phyloP scores from a whole-genome alignment of 495 filamentous ascomycete species.

The Letharia lupina region DNA sequence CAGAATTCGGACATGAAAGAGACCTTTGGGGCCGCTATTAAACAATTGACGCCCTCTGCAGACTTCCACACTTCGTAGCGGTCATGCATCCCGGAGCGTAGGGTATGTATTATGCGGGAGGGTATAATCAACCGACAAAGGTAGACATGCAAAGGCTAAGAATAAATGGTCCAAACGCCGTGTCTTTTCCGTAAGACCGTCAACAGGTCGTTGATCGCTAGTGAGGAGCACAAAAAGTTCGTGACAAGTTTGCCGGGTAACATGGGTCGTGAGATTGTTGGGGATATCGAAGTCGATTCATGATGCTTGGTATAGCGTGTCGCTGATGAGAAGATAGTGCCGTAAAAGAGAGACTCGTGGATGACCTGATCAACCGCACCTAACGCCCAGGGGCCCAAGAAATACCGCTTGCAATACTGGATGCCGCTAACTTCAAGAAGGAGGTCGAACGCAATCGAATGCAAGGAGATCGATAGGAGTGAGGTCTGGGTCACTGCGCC shows the following conservation, averaged over 20 bases:
- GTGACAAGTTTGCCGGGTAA: slow-evolving; percentile 9
- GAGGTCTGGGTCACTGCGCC: slow-evolving; percentile 43
- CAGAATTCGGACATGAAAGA: slow-evolving; percentile 25
- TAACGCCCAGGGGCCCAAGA: slow-evolving; percentile 8
- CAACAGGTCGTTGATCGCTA: slow-evolving; percentile 5
- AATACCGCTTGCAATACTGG: slow-evolving; percentile 12
- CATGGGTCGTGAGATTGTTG: slow-evolving; percentile 11
- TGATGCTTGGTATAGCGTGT: slow-evolving; percentile 17
- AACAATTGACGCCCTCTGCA: slow-evolving; percentile 13
- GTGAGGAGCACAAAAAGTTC: slow-evolving; percentile 4
- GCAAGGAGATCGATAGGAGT: slow-evolving; percentile 16
- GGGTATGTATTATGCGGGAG: slow-evolving; percentile 5
- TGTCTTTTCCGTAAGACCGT: not conserved
- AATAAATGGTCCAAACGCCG: slow-evolving; percentile 1
- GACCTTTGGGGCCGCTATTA: slow-evolving; percentile 22
- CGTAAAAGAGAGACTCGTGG: slow-evolving; percentile 16
- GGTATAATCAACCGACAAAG: slow-evolving; percentile 6
- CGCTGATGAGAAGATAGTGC: slow-evolving; percentile 15
- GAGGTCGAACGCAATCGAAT: slow-evolving; percentile 18
- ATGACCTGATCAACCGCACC: slow-evolving; percentile 2
- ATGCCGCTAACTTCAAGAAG: slow-evolving; percentile 25
- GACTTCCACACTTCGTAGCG: not conserved
- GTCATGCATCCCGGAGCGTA: slow-evolving; percentile 7
- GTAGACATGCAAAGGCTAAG: not conserved
- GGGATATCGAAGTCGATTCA: slow-evolving; percentile 15